Conservation (phyloP, 768 basidiomycete species). For the Hericium erinaceus region DNA sequence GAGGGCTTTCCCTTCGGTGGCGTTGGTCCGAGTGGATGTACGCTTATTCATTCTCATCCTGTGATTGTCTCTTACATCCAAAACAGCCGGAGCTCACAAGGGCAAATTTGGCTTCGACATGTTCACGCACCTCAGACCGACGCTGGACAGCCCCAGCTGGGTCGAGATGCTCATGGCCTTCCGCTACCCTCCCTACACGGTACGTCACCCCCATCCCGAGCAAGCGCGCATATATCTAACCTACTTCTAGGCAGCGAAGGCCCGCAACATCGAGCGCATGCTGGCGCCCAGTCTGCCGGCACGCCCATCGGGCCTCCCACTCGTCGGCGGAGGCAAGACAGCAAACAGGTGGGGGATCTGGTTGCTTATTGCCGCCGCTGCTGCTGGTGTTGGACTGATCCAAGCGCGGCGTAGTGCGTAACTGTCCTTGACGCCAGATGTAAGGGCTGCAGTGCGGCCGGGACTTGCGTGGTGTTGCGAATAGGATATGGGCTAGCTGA, state of each 20-base stretch:
- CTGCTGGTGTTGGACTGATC: slow-evolving; percentile 18
- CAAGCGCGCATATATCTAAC: not conserved
- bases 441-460: too few species aligned
- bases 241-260: slow-evolving; percentile 14
- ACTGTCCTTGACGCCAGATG: too few species aligned
- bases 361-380: slow-evolving; percentile 32
- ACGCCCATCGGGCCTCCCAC: slow-evolving; percentile 35
- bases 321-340: slow-evolving; percentile 18
- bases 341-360: slow-evolving; percentile 21
- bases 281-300: slow-evolving; percentile 29
- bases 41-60: slow-evolving; percentile 18
- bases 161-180: slow-evolving; percentile 23
- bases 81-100: slow-evolving; percentile 57
- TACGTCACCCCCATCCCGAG: slow-evolving; percentile 10
- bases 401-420: not conserved
- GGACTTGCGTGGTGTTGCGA: too few species aligned
- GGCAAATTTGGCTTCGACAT: slow-evolving; percentile 69
- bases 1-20: slow-evolving; percentile 71
- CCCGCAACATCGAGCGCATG: slow-evolving; percentile 21
- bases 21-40: slow-evolving; percentile 63
- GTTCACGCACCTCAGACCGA: slow-evolving; percentile 67
- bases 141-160: slow-evolving; percentile 35
- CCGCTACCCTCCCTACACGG: slow-evolving; percentile 32
- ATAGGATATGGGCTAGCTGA: too few species aligned
- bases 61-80: not conserved